Base-by-base conservation (phyloP, 75 land plant species). In the Selaginella moellendorffii region DNA sequence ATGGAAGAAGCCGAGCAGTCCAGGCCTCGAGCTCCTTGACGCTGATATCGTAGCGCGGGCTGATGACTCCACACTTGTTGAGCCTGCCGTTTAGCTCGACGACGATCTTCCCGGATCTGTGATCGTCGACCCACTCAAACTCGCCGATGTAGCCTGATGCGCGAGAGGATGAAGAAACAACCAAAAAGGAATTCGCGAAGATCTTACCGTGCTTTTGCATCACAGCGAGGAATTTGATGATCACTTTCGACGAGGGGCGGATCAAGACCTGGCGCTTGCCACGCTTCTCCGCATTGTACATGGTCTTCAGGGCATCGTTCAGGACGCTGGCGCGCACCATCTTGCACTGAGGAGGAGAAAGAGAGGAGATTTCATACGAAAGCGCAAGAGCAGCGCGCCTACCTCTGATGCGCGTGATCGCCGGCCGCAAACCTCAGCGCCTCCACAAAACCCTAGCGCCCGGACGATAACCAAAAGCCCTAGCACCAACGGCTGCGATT, bases 111-210 rank as follows among this genome's bases (percentile, higher is more conserved):
- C 80, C 80, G 51, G 83, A 67, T 30, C 83, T 68, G 67, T 77
- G 83, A 30, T 81, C 83, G 74, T 81, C 83, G n/a, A 81, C 77
- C n/a, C 42, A 69, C 70, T 81, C 83, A 66, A 81, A 81, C 65
- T 81, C 83, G 1, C 83, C 83, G 68, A 81, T 81, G 72, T 81
- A 81, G 17, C 82, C 82, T 80, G 52, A 19, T 36, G 5, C 14
- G 14, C 14, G 46, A 36, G 5, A 36, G 5, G 46, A 36, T 36
- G 46, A 36, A 36, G 10, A 36, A 36, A 36, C 14, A 36, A 5
- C 5, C 46, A 36, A 5, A 36, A 5, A 36, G 46, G 5, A 36
- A 36, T 5, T 5, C 14, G 46, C 46, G 14, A 36, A 36, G 46
- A 36, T 36, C 63, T 9, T 30, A 81, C 83, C 83, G 46, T 78